Base-by-base conservation (phyloP, 176 grass and related monocot genomes). In the Cocos nucifera region DNA sequence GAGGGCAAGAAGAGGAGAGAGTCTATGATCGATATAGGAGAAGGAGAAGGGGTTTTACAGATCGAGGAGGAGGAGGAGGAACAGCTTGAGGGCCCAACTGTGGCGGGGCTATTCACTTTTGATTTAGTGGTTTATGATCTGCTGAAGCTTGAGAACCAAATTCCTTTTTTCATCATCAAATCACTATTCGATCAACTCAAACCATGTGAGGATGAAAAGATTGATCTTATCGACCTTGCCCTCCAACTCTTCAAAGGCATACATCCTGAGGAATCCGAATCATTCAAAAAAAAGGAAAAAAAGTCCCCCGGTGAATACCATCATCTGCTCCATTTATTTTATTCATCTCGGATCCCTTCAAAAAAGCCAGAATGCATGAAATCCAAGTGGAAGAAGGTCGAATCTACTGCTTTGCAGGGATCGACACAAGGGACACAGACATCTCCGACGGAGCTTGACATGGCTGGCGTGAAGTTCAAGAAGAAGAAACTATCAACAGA, bases 311-410 rank as follows among this genome's bases (percentile, higher is more conserved):
- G 5, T 0, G 2, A 32, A 1, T 64, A 63, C 26, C 39, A 73
- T 17, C 77, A 86, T 61, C 60, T 85, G 2, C 73, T 85, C 17
- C 73, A 85, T 54, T 52, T 80, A 27, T 77, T 63, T 53, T 62
- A 73, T 52, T 19, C 7, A 15, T 35, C 53, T 29, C 30, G 65
- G 5, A 29, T 29, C 27, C 4, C 27, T 29, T 0, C 1, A 6
- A 4, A 25, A 2, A 25, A 25, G 24, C 21, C 27, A 28, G 5
- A 29, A 29, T 6, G 4, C 28, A 29, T 29, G 0, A 6, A 29
- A 5, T 29, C 5, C 4, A 5, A 5, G 5, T 29, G 28, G 5
- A 29, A 29, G 28, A 29, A 29, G 0, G 5, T 0, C 0, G 28
- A 6, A 29, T 3, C 4, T 29, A 4, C 4, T 0, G 27, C n/a